Percentiles rank a stretch among this genome's conserved stretches.
Conservation (phyloP, 495 filamentous ascomycete species). For the Daldinia concentrica region DNA sequence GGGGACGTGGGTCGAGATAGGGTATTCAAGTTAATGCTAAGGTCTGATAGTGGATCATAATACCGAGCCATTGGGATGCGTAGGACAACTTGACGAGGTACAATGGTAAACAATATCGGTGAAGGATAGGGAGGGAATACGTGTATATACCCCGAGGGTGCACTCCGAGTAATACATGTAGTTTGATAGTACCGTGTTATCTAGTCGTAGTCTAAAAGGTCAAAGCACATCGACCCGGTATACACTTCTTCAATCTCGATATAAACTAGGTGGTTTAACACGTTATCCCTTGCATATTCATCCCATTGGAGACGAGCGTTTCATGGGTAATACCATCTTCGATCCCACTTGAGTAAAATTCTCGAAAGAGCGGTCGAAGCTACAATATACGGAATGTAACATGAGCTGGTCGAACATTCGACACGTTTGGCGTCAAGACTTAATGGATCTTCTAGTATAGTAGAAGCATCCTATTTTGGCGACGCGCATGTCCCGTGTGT, state of each 20-base stretch:
- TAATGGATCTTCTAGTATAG: background rate
- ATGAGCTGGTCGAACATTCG: background rate
- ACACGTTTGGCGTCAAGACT: background rate
- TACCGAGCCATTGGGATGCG: background rate
- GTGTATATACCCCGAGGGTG: background rate
- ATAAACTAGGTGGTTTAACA: background rate
- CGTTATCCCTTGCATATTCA: background rate
- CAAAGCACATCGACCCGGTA: background rate
- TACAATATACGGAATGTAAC: conserved; percentile 1
- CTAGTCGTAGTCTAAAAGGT: background rate
- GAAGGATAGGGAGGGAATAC: background rate
- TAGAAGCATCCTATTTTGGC: background rate
- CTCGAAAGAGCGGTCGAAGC: background rate
- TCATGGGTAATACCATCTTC: conserved; percentile 4
- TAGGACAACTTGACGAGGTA: background rate
- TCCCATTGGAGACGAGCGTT: background rate
- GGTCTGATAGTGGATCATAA: background rate
- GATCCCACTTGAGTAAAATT: conserved; percentile 1
- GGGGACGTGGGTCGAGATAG: background rate
- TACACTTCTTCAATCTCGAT: background rate
- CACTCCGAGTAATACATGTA: conserved; percentile 1
- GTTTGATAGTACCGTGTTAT: conserved; percentile 3
- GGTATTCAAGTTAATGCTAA: background rate
- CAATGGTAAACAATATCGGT: background rate
- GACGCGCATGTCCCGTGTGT: background rate